Percentiles rank a stretch among this genome's conserved stretches.
phyloP scores from a whole-genome alignment of 2,329 filamentous ascomycete species.

The Aspergillus melleus region DNA sequence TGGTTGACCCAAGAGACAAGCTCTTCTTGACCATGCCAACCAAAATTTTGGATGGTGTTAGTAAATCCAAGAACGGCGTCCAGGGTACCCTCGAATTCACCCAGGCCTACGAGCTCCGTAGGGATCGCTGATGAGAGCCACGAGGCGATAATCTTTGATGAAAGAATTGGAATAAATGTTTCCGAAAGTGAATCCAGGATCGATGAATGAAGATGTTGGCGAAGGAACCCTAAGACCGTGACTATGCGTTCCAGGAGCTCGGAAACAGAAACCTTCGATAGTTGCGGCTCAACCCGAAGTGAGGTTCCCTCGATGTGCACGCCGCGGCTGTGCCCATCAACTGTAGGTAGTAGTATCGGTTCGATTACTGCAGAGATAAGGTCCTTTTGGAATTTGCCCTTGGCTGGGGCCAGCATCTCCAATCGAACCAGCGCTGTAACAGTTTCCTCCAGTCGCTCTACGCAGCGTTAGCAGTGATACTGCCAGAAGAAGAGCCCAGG shows the following conservation, averaged over 20 bases:
- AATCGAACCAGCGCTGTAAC: conserved; percentile 34
- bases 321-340: conserved; percentile 24
- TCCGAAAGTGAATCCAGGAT: conserved; percentile 60
- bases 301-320: conserved; percentile 30
- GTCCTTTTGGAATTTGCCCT: conserved; percentile 34
- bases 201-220: conserved; percentile 49
- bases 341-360: conserved; percentile 31
- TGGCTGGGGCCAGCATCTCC: conserved; percentile 31
- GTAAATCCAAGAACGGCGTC: conserved; percentile 65
- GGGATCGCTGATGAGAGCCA: conserved; percentile 81
- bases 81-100: conserved; percentile 70
- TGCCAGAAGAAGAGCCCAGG: not conserved
- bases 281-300: conserved; percentile 26
- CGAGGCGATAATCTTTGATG: conserved; percentile 65
- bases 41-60: conserved; percentile 58
- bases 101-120: conserved; percentile 68
- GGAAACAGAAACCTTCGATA: conserved; percentile 27
- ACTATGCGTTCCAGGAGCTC: conserved; percentile 47
- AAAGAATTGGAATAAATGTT: conserved; percentile 68
- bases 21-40: conserved; percentile 62
- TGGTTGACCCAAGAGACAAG: conserved; percentile 78
- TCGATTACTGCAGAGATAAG: conserved; percentile 33
- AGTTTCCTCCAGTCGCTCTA: conserved; percentile 29
- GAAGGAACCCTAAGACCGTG: conserved; percentile 52
- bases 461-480: conserved; percentile 5